Percentiles rank a stretch among this genome's conserved stretches.
Conservation (phyloP, 108 stramenopile genomes). For the Mediolabrus comicus region DNA sequence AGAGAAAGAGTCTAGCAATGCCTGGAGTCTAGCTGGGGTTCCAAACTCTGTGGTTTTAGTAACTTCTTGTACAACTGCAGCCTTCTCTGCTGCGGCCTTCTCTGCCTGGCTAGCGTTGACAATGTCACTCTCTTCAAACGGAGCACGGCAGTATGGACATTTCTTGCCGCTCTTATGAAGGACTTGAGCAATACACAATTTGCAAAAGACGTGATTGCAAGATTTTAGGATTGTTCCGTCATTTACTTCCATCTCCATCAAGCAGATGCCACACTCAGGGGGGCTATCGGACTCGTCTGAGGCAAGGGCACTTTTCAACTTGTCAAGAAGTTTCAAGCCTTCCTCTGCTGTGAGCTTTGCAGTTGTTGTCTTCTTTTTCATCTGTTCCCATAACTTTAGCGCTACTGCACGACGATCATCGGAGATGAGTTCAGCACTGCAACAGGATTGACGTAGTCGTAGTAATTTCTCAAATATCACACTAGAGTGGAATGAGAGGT, state of each 20-base stretch:
- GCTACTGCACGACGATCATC: conserved; percentile 49
- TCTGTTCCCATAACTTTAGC: conserved; percentile 40
- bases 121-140: conserved; percentile 36
- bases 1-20: conserved; percentile 35
- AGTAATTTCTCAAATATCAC: conserved; percentile 58
- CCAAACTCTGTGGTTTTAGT: conserved; percentile 7
- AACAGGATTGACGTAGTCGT: conserved; percentile 68
- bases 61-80: background rate
- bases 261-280: conserved; percentile 66
- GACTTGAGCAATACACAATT: conserved; percentile 48
- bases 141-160: conserved; percentile 54
- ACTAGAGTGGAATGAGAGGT: conserved; percentile 11
- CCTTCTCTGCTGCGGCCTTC: conserved; percentile 9
- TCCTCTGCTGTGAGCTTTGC: conserved; percentile 56
- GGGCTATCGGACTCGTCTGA: conserved; percentile 26
- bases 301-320: conserved; percentile 50
- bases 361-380: conserved; percentile 19
- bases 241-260: conserved; percentile 49
- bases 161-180: conserved; percentile 8
- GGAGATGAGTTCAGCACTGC: conserved; percentile 38
- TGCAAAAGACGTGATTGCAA: conserved; percentile 66
- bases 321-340: conserved; percentile 55
- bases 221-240: conserved; percentile 44
- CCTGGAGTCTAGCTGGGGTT: conserved; percentile 44
- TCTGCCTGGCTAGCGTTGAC: conserved; percentile 22